Evolutionary conservation across 352 stramenopile species (phyloP).

Genomic region (Globisporangium splendens): DNA sequence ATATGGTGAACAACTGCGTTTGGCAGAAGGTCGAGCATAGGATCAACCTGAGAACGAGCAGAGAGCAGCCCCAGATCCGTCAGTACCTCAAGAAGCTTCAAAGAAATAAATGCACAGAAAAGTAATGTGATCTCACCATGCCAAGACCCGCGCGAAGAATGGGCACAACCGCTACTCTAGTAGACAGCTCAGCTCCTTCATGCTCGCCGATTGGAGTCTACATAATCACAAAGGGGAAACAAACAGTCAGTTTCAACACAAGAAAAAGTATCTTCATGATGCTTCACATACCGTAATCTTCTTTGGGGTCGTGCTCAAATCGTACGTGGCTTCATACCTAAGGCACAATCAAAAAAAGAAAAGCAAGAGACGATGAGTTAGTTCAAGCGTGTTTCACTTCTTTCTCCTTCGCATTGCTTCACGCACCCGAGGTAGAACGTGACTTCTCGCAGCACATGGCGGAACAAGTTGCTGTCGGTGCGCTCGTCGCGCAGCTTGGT

Average conservation of each 20-base stretch:
- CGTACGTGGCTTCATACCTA: conserved; percentile 79
- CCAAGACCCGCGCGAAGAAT: conserved; percentile 93
- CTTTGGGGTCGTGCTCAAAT: conserved; percentile 65
- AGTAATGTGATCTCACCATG: conserved; percentile 40
- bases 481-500: conserved; percentile 94
- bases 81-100: too few species aligned
- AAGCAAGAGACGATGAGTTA: too few species aligned
- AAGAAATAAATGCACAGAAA: too few species aligned
- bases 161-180: conserved; percentile 93
- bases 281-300: conserved; percentile 50
- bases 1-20: conserved; percentile 97
- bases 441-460: conserved; percentile 94
- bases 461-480: conserved; percentile 92
- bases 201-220: conserved; percentile 76
- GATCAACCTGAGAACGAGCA: conserved; percentile 71
- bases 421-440: conserved; percentile 97
- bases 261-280: background rate
- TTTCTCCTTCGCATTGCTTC: too few species aligned
- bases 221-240: background rate
- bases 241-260: background rate
- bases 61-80: conserved; percentile 2
- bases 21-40: conserved; percentile 96
- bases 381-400: too few species aligned
- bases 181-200: conserved; percentile 85
- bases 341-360: background rate